These are phyloP conservation scores for Eleusine coracana DNA, from an alignment of 176 grass and related monocot genomes.

Conservation along the genomic window DNA sequence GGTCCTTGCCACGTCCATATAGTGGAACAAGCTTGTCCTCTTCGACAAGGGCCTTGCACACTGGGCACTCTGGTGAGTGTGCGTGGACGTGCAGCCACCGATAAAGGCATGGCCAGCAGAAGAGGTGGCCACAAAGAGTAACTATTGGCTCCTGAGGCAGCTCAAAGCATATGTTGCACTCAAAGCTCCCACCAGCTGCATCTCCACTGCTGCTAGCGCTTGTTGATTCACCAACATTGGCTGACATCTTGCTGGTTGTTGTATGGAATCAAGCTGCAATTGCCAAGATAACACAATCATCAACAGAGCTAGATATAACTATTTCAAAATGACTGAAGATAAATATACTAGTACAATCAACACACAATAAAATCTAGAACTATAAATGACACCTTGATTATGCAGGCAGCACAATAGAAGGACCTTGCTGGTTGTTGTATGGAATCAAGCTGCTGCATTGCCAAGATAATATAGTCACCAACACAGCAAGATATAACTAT, in stretches of 20 bases:
- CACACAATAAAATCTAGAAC: background rate
- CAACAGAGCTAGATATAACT: background rate
- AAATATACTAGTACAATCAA: background rate
- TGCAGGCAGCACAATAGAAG: background rate
- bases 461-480: background rate
- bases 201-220: slow-evolving; percentile 46
- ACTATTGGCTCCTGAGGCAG: slow-evolving; percentile 87
- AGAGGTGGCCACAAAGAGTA: slow-evolving; percentile 90
- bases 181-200: slow-evolving; percentile 61
- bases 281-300: slow-evolving; percentile 2
- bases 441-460: slow-evolving; percentile 26
- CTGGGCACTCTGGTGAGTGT: slow-evolving; percentile 82
- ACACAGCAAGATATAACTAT: background rate
- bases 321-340: background rate
- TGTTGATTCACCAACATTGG: slow-evolving; percentile 56
- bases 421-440: background rate
- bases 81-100: slow-evolving; percentile 79
- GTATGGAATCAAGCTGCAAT: slow-evolving; percentile 28
- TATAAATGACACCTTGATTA: background rate
- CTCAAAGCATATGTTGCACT: slow-evolving; percentile 98
- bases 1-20: slow-evolving; percentile 88
- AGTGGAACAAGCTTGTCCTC: slow-evolving; percentile 93
- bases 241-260: slow-evolving; percentile 40
- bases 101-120: slow-evolving; percentile 95
- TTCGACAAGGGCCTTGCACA: slow-evolving; percentile 91